Base-by-base conservation (phyloP, 2,329 filamentous ascomycete genomes). In the Xylaria hypoxylon region DNA sequence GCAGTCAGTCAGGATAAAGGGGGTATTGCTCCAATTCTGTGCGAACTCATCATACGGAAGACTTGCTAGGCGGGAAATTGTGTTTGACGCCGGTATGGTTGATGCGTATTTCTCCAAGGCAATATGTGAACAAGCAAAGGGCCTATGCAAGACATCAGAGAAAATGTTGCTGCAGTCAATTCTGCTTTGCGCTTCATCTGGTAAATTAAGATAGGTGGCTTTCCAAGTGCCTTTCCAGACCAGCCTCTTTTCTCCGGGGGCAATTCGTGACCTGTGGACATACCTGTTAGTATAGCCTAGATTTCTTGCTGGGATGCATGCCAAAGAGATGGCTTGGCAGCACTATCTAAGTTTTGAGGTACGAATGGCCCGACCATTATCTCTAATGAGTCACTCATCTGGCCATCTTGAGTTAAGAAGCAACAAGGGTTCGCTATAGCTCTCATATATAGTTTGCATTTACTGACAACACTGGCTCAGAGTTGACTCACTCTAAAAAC, bases 111-210 rank as follows among this genome's bases (percentile, higher is more conserved):
- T 86, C 6, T 82, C 78, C 45, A 97, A 80, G 1, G 86, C 80
- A 31, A 94, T 89, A 75, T 97, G 88, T 51, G 93, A 91, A 81
- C 95, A 98, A 71, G 92, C 90, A 78, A 96, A 98, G 0, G 95
- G 95, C 10, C 94, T 88, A 79, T 97, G 93, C 26, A 98, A 85
- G 7, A 92, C 89, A 79, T 99, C 95, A 15, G 95, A 97, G 79
- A 92, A 98, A 58, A 98, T 88, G 73, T 89, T 88, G 58, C 85
- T 85, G 80, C 94, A 97, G 72, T 91, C 86, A 40, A 97, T 82
- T 13, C 80, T 82, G 42, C 88, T 84, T 53, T 86, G 83, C 64
- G 84, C 81, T 15, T 79, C 77, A 22, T 75, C 68, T 1, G 83
- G 77, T 15, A 92, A 82, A 40, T 85, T 84, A 44, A 97, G 84